phyloP scores from a whole-genome alignment of 169 alveolate genomes.

The Cryptosporidium muris region DNA sequence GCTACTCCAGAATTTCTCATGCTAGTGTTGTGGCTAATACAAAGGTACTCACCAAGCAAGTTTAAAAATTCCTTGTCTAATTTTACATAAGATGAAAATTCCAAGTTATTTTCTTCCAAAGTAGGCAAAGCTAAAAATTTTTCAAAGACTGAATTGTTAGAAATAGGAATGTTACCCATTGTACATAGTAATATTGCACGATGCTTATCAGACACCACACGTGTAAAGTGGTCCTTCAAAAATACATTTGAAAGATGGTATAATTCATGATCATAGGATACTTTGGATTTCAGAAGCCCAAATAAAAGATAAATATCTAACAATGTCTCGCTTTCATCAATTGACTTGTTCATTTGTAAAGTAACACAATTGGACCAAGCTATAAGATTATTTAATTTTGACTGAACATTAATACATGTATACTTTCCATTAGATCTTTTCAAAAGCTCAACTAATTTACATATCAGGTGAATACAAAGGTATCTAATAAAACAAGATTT shows the following conservation, averaged over 20 bases:
- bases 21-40: conserved; percentile 2
- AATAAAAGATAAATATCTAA: conserved; percentile 30
- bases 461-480: conserved; percentile 14
- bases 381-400: conserved; percentile 11
- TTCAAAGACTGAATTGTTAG: no score
- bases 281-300: neutral
- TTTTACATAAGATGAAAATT: no score
- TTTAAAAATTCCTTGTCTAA: neutral
- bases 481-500: conserved; percentile 40
- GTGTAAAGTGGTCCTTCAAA: conserved; percentile 5
- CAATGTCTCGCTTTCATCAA: conserved; percentile 21
- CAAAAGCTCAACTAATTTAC: neutral
- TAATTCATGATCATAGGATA: neutral
- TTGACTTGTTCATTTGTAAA: conserved; percentile 3
- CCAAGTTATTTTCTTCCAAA: no score
- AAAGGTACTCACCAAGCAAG: conserved; percentile 36
- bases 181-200: no score
- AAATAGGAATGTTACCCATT: no score
- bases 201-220: conserved; percentile 1
- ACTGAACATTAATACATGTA: conserved; percentile 4
- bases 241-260: conserved; percentile 7
- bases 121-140: no score
- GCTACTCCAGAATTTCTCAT: conserved; percentile 1
- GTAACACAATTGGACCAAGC: conserved; percentile 11
- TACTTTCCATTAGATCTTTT: neutral